These are phyloP conservation scores for Solanum megistacrolobum DNA, from an alignment of 257 asterid species.

Conservation along the genomic window DNA sequence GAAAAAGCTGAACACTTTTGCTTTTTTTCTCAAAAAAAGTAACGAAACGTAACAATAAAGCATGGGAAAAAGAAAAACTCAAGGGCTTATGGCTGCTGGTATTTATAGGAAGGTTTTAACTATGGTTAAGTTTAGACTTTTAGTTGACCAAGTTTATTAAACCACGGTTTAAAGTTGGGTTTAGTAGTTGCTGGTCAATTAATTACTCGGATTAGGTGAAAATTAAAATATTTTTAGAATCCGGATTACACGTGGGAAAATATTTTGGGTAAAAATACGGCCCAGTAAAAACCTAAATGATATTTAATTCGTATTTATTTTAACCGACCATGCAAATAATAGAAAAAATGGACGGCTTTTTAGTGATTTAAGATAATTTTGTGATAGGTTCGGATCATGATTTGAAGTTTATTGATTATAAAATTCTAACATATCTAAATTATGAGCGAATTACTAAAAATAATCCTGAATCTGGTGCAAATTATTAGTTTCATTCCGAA, in stretches of 20 bases:
- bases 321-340: neutral
- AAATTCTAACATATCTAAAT: no score
- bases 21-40: neutral
- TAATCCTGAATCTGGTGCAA: rapidly evolving
- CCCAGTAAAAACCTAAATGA: neutral
- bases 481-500: neutral
- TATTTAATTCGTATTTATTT: neutral
- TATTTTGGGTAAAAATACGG: neutral
- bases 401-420: no score
- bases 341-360: neutral
- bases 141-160: neutral
- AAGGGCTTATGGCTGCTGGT: neutral
- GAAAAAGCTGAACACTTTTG: neutral
- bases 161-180: neutral
- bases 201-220: neutral
- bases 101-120: neutral
- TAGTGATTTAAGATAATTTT: neutral
- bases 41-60: neutral
- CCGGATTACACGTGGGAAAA: neutral
- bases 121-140: neutral
- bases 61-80: neutral
- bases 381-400: rapidly evolving
- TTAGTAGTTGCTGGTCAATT: neutral
- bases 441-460: no score
- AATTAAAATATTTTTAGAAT: neutral